These are phyloP conservation scores for Tetradesmus obliquus DNA, from an alignment of 139 green algal genomes.

Conservation along the genomic window DNA sequence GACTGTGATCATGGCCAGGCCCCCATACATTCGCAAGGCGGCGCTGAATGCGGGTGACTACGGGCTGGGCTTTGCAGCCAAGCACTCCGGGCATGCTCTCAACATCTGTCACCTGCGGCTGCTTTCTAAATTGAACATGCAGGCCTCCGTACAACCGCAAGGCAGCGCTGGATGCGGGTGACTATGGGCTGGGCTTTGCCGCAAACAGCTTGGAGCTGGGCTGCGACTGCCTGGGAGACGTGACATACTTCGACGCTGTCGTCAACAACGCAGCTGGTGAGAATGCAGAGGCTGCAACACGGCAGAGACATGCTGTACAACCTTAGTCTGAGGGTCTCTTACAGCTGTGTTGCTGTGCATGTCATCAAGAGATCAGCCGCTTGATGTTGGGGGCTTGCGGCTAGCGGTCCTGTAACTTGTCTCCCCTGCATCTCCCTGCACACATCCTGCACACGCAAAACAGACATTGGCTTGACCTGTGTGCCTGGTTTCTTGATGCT, in stretches of 20 bases:
- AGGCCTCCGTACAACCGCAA: conserved; percentile 82
- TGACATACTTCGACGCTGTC: conserved; percentile 85
- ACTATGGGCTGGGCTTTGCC: conserved; percentile 69
- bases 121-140: background rate
- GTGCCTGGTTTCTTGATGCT: no score
- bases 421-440: no score
- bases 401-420: no score
- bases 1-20: background rate
- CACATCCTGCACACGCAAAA: no score
- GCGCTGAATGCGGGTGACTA: conserved; percentile 85
- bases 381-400: no score
- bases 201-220: conserved; percentile 84
- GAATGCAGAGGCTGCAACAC: background rate
- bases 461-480: no score
- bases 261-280: conserved; percentile 70
- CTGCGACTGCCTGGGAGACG: conserved; percentile 91
- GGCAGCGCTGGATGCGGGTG: conserved; percentile 85
- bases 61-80: conserved; percentile 68
- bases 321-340: no score
- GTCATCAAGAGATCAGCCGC: no score
- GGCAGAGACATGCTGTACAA: no score
- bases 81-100: background rate
- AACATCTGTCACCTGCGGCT: no score
- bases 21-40: conserved; percentile 84
- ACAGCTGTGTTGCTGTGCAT: no score